Conservation (phyloP, 805 yeast species). For the Ogataea angusta region DNA sequence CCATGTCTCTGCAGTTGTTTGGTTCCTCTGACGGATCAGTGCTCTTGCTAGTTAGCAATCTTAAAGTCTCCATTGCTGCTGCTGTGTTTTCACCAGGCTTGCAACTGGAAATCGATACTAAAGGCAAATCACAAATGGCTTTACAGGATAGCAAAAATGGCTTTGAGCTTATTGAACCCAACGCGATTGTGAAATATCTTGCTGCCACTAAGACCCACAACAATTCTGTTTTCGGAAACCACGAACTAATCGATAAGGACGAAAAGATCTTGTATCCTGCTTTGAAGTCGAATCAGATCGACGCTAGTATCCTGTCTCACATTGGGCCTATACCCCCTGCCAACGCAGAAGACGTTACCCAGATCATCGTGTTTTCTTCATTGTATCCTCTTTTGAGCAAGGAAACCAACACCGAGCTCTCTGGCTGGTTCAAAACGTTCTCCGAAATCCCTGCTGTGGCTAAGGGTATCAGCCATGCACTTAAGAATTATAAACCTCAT, state of each 20-base stretch:
- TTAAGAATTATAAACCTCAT: slow-evolving; percentile 41
- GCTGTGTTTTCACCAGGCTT: slow-evolving; percentile 30
- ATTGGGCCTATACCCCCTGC: slow-evolving; percentile 21
- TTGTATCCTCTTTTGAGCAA: slow-evolving; percentile 43
- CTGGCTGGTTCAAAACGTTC: slow-evolving; percentile 43
- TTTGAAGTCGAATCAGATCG: slow-evolving; percentile 35
- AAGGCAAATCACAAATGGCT: slow-evolving; percentile 18
- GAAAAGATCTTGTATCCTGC: slow-evolving; percentile 44
- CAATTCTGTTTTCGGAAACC: slow-evolving; percentile 16
- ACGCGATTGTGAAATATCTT: slow-evolving; percentile 66
- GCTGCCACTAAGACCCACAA: slow-evolving; percentile 30
- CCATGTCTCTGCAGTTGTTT: slow-evolving; percentile 31
- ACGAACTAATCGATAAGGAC: slow-evolving; percentile 36
- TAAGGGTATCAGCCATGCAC: slow-evolving; percentile 46
- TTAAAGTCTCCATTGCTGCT: slow-evolving; percentile 45
- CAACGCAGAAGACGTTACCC: slow-evolving; percentile 42
- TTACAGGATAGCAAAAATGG: slow-evolving; percentile 36
- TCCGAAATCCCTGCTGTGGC: slow-evolving; percentile 37
- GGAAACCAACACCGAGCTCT: slow-evolving; percentile 12
- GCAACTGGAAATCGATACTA: slow-evolving; percentile 25
- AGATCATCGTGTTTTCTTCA: slow-evolving; percentile 57
- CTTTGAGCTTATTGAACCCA: slow-evolving; percentile 57
- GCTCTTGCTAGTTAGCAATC: slow-evolving; percentile 36
- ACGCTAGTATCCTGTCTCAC: slow-evolving; percentile 12
- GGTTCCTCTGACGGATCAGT: slow-evolving; percentile 31